Conservation (phyloP, 148 eudicot genomes). For the Chenopodium album region DNA sequence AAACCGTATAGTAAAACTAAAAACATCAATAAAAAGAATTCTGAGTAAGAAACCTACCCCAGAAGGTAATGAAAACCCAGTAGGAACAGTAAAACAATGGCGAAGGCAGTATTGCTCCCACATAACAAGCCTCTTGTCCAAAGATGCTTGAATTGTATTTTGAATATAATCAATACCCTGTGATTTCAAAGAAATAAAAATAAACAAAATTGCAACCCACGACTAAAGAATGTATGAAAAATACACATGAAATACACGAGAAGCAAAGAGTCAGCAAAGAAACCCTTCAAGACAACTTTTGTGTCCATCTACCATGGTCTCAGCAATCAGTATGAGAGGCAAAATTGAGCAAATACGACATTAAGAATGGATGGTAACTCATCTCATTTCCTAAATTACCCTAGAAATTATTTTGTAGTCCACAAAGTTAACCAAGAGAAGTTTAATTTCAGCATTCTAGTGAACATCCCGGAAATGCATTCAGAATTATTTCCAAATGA, state of each 20-base stretch:
- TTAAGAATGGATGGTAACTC: neutral
- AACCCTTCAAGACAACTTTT: neutral
- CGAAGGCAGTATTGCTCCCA: slow-evolving; percentile 81
- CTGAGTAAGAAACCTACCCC: slow-evolving; percentile 36
- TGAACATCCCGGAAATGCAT: neutral
- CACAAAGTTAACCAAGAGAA: neutral
- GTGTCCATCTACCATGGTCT: neutral
- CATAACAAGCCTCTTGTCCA: slow-evolving; percentile 51
- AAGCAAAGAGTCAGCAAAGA: neutral
- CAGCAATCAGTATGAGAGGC: neutral
- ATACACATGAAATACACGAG: neutral
- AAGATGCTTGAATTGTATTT: slow-evolving; percentile 41
- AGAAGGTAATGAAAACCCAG: slow-evolving; percentile 58
- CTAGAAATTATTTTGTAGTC: neutral
- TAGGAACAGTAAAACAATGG: slow-evolving; percentile 64
- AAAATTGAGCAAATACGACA: neutral
- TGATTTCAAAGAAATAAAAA: slow-evolving; percentile 1
- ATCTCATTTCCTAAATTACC: neutral
- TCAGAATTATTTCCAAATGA: too few species aligned
- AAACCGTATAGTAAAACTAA: neutral
- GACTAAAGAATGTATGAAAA: neutral
- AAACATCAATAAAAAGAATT: neutral
- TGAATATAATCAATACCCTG: slow-evolving; percentile 58
- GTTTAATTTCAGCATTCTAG: neutral
- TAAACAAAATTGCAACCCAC: neutral